Evolutionary conservation across 2,329 filamentous ascomycete genomes (phyloP), one percentile per base, ranked within the genome.

Genomic region (Hypoxylon sp.): DNA sequence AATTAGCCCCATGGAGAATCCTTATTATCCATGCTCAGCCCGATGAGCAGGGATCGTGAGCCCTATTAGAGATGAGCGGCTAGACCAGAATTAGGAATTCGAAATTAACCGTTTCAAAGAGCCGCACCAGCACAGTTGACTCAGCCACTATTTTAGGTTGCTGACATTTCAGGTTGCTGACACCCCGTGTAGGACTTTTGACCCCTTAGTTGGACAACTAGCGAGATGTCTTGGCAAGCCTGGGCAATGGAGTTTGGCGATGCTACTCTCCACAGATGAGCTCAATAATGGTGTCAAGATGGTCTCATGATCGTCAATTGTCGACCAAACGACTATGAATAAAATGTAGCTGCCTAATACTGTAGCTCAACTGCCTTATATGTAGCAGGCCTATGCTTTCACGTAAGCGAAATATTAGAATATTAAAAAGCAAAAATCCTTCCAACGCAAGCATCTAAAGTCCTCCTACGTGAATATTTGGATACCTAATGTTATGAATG

Each of bases 91-190:
- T 19, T 46, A n/a, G 42, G 35, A 26, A 31, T 14, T 26, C 11
- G 39, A 52, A 53, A 46, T 37, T 44, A 64, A 29, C 9, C 39
- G 39, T 10, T 39, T 39, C 33, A 29, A 57, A 22, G 60, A 63
- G 47, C 60, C 53, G 60, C 46, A 51, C n/a, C 33, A 33, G 48
- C 52, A 58, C 46, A 63, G 53, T 37, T 37, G 3, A n/a, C 46
- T 53, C 19, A 64, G 61, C 61, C 61, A 52, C 46, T 17, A 13
- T 6, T 31, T 31, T 39, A 14, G 31, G 35, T 19, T 17, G 10
- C 29, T n/a, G 14, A 26, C 53, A 13, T 6, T 31, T 31, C 31
- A 14, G 31, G 35, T 19, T 17, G 10, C 29, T n/a, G 14, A 26
- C 53, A 26, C 26, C 22, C 22, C 14, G n/a, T 44, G 19, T 17